phyloP scores from a whole-genome alignment of 2,329 filamentous ascomycete genomes.

The Trichoderma endophyticum region DNA sequence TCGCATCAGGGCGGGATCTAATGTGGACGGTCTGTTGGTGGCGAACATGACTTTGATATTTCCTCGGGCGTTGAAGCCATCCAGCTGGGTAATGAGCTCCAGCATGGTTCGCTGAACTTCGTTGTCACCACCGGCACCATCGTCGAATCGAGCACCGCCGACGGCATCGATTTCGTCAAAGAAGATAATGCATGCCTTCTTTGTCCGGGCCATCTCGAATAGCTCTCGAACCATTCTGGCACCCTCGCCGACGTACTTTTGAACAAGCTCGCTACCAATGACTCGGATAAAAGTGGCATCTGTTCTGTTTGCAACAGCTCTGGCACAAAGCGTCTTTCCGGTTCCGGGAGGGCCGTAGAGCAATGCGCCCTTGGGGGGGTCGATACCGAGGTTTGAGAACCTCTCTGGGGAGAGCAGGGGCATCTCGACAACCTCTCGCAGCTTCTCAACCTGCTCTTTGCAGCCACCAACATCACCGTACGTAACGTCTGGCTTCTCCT shows the following conservation, averaged over 20 bases:
- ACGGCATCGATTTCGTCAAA: constrained; percentile 93
- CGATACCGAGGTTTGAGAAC: constrained; percentile 98
- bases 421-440: constrained; percentile 98
- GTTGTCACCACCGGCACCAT: constrained; percentile 94
- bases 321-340: constrained; percentile 97
- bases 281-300: constrained; percentile 98
- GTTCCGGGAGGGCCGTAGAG: constrained; percentile 96
- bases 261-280: constrained; percentile 94
- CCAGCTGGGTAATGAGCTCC: constrained; percentile 93
- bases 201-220: constrained; percentile 98
- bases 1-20: constrained; percentile 96
- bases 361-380: constrained; percentile 94
- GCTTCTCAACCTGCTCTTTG: constrained; percentile 99
- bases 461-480: constrained; percentile 98
- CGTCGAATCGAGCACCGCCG: constrained; percentile 92
- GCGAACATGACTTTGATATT: constrained; percentile 99
- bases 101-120: constrained; percentile 98
- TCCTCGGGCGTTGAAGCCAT: constrained; percentile 92
- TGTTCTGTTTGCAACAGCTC: constrained; percentile 95
- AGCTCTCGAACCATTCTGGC: constrained; percentile 97
- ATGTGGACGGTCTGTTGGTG: constrained; percentile 90
- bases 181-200: constrained; percentile 99
- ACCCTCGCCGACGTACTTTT: constrained; percentile 98
- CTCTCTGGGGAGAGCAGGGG: constrained; percentile 92
- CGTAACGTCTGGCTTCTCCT: constrained; percentile 98